These are phyloP conservation scores for Porcisia hertigi DNA, from an alignment of 208 protist species.

Conservation along the genomic window DNA sequence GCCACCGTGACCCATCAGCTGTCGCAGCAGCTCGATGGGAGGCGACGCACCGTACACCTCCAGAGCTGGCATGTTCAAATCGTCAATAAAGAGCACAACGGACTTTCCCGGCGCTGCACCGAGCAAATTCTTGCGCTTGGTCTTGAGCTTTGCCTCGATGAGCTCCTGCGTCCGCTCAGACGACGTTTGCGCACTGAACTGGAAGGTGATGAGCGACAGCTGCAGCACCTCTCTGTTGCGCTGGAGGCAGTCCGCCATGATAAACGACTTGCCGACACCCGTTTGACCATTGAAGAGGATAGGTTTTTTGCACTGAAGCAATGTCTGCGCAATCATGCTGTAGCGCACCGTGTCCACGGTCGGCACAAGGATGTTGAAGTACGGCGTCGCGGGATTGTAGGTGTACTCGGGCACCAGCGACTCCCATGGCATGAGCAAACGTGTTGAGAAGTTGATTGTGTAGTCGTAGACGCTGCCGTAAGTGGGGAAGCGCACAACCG, in stretches of 20 bases:
- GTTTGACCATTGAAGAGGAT: constrained; percentile 96
- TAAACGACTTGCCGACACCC: constrained; percentile 95
- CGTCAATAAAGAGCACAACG: constrained; percentile 97
- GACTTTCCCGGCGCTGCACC: constrained; percentile 93
- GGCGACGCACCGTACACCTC: constrained; percentile 97
- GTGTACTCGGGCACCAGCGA: constrained; percentile 75
- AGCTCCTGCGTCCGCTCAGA: constrained; percentile 96
- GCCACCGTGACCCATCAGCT: constrained; percentile 95
- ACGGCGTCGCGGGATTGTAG: constrained; percentile 87
- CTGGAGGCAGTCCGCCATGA: constrained; percentile 89
- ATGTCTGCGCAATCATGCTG: constrained; percentile 89
- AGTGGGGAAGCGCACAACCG: constrained; percentile 82
- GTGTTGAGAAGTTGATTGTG: constrained; percentile 87
- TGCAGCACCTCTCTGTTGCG: constrained; percentile 75
- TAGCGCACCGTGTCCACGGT: constrained; percentile 97
- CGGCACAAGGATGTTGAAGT: constrained; percentile 97
- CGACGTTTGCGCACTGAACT: constrained; percentile 96
- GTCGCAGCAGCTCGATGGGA: constrained; percentile 97
- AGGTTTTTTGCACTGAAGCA: constrained; percentile 86
- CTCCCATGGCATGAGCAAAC: constrained; percentile 87
- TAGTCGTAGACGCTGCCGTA: constrained; percentile 94
- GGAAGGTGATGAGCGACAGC: constrained; percentile 86
- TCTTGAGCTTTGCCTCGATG: constrained; percentile 97
- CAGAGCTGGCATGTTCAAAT: constrained; percentile 97
- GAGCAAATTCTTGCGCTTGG: constrained; percentile 95